phyloP scores from a whole-genome alignment of 2,329 filamentous ascomycete species.

The Aspergillus thermomutatus region DNA sequence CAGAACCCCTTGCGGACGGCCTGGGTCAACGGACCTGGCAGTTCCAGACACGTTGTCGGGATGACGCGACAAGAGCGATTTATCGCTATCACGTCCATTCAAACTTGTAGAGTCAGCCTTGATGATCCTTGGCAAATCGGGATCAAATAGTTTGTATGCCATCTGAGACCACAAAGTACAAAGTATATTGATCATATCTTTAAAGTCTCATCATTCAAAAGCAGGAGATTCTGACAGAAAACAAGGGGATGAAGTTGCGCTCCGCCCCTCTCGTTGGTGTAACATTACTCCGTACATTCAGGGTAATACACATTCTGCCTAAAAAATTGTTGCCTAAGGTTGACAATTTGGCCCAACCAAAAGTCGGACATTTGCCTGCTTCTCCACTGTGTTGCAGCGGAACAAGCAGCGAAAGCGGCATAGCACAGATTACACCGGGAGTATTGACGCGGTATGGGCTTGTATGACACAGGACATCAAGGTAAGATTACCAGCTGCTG shows the following conservation, averaged over 20 bases:
- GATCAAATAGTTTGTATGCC: background rate
- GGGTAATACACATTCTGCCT: background rate
- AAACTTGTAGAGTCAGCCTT: background rate
- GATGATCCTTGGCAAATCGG: background rate
- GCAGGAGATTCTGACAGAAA: no score
- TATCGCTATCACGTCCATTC: background rate
- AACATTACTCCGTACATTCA: background rate
- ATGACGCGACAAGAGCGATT: background rate
- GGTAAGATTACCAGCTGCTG: background rate
- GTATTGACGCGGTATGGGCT: background rate
- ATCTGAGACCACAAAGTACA: no score
- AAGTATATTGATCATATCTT: no score
- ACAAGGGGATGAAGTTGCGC: background rate
- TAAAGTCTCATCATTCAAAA: no score
- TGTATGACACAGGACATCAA: background rate
- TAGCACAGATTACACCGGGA: background rate
- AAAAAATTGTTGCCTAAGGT: background rate
- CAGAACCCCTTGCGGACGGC: background rate
- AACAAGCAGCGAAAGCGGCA: background rate
- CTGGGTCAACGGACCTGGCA: background rate
- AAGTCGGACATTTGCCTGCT: background rate
- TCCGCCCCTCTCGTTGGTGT: background rate
- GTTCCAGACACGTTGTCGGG: background rate
- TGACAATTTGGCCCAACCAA: background rate
- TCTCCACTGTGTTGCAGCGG: background rate